Conservation (phyloP, 208 protist species). For the Trichomonas gallinae region DNA sequence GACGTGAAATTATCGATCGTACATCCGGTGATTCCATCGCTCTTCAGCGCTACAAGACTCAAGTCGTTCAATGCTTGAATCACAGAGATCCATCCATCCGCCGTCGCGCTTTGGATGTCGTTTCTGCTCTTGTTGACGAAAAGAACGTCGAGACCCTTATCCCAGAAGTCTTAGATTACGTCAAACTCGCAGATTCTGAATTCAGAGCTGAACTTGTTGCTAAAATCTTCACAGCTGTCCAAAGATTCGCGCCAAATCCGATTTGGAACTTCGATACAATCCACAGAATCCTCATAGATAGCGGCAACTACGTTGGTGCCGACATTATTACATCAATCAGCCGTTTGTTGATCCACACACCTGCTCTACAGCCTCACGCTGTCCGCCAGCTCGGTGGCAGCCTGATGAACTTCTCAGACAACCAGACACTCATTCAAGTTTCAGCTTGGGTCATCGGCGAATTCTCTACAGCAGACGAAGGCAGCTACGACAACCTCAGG, state of each 20-base stretch:
- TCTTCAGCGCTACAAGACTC: background rate
- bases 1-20: background rate
- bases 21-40: background rate
- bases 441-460: background rate
- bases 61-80: background rate
- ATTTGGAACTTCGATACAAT: background rate
- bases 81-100: background rate
- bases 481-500: background rate
- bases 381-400: background rate
- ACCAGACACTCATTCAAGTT: background rate
- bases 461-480: background rate
- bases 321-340: background rate
- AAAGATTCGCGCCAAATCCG: background rate
- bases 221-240: slow-evolving; percentile 1
- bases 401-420: background rate
- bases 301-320: background rate
- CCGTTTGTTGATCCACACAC: background rate
- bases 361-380: background rate
- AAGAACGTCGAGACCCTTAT: background rate
- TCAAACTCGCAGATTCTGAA: background rate
- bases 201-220: background rate
- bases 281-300: background rate
- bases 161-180: slow-evolving; percentile 4
- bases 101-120: background rate
- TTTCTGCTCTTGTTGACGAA: background rate